phyloP scores from a whole-genome alignment of 2,329 filamentous ascomycete species.

The Penicillium fuscoglaucum region DNA sequence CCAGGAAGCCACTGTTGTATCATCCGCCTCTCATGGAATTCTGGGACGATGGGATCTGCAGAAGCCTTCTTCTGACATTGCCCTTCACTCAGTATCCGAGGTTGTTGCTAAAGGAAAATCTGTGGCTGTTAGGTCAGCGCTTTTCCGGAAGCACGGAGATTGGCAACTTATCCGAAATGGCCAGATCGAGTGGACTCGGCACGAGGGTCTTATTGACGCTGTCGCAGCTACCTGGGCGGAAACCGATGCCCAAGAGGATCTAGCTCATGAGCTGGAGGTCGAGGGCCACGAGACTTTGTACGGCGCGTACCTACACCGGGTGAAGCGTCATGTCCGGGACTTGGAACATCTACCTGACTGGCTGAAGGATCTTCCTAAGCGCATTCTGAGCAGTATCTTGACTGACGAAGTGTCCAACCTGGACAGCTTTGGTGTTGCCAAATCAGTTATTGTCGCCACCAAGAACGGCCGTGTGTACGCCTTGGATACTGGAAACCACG shows the following conservation, averaged over 20 bases:
- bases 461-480: constrained; percentile 76
- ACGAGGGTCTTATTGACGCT: constrained; percentile 78
- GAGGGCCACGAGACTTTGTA: constrained; percentile 81
- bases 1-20: constrained; percentile 71
- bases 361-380: constrained; percentile 66
- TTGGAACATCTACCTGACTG: constrained; percentile 71
- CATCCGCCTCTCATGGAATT: constrained; percentile 73
- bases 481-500: constrained; percentile 73
- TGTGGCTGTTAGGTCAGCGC: constrained; percentile 76
- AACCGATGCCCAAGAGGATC: constrained; percentile 67
- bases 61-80: constrained; percentile 45
- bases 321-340: constrained; percentile 78
- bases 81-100: constrained; percentile 74
- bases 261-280: constrained; percentile 78
- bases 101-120: constrained; percentile 71
- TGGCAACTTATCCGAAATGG: constrained; percentile 86
- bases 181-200: constrained; percentile 73
- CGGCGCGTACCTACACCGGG: constrained; percentile 81
- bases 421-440: constrained; percentile 79
- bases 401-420: constrained; percentile 54
- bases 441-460: constrained; percentile 78
- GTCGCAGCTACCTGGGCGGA: constrained; percentile 79
- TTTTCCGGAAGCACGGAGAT: constrained; percentile 65
- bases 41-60: constrained; percentile 72
- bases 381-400: constrained; percentile 65